Base-by-base conservation (phyloP, 2,329 filamentous ascomycete species). In the Epichloe gansuensis region DNA sequence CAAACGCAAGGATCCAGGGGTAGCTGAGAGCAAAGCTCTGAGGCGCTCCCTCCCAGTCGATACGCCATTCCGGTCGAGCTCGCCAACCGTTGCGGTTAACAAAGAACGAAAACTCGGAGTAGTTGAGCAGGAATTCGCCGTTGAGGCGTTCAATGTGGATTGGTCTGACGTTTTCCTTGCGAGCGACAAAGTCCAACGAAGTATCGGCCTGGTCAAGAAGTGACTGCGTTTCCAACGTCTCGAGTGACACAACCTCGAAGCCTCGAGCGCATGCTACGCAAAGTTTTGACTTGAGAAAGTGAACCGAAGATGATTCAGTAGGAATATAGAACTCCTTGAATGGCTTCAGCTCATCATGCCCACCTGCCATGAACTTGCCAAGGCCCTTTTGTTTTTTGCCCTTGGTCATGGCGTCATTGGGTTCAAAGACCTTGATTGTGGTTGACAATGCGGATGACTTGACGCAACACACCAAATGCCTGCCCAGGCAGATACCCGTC, bases 261-360 rank as follows among this genome's bases (percentile, higher is more conserved):
- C 93, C 93, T 66, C 89, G 82, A 11, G 90, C 87, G 65, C 93
- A 97, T 45, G 91, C 93, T 55, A 98, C 93, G 66, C 93, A 98
- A 25, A 98, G 80, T 65, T 95, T 98, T 56, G 87, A 93, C 64
- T 93, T 90, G 60, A 98, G 78, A 76, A 97, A 98, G 70, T 98
- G 93, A 41, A 98, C 93, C 40, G 90, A 96, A 4, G 89, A 91
- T n/a, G 91, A 95, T 73, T 98, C 93, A 6, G 90, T 93, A 0
- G 93, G 93, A 55, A 98, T 96, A 70, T 98, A 98, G 64, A 96
- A 97, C 73, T 98, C 93, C 77, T 95, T 95, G 76, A 94, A 95
- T 12, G 91, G 88, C 70, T 94, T 94, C 57, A 98, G 78, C 60
- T 95, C 89, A 67, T 98, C 93, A 66, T 96, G 90, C 8, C 89